A percentile compares a stretch with the other conserved stretches of the same genome.
Conservation (phyloP, 306 rosid genomes). For the Castanea sativa region DNA sequence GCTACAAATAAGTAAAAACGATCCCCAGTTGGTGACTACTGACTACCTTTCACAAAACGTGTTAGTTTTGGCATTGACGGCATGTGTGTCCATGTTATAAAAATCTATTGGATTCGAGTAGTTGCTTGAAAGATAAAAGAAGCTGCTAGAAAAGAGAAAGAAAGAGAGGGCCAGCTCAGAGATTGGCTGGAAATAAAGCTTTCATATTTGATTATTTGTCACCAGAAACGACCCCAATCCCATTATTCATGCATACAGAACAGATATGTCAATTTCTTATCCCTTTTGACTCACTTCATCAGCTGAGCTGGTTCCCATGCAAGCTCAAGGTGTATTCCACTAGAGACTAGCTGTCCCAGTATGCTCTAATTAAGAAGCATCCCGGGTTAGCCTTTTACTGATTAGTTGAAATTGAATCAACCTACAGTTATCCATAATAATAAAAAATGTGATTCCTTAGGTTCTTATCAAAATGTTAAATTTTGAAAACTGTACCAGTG, state of each 20-base stretch:
- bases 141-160: not conserved
- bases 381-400: no score
- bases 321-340: not conserved
- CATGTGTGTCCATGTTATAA: not conserved
- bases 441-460: no score
- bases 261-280: not conserved
- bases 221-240: constrained; percentile 1
- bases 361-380: not conserved
- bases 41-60: not conserved
- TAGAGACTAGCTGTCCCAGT: not conserved
- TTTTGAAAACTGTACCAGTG: no score
- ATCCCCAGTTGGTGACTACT: not conserved
- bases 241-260: no score
- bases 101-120: not conserved
- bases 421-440: not conserved
- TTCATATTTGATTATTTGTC: not conserved
- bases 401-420: no score
- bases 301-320: constrained; percentile 3
- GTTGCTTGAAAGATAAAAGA: not conserved
- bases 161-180: constrained; percentile 1
- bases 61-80: not conserved
- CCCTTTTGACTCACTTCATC: not conserved
- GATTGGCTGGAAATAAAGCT: not conserved
- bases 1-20: not conserved
- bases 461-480: no score